Percentiles rank a stretch among this genome's conserved stretches.
Conservation (phyloP, 2,329 filamentous ascomycete genomes). For the Penicillium sp. region DNA sequence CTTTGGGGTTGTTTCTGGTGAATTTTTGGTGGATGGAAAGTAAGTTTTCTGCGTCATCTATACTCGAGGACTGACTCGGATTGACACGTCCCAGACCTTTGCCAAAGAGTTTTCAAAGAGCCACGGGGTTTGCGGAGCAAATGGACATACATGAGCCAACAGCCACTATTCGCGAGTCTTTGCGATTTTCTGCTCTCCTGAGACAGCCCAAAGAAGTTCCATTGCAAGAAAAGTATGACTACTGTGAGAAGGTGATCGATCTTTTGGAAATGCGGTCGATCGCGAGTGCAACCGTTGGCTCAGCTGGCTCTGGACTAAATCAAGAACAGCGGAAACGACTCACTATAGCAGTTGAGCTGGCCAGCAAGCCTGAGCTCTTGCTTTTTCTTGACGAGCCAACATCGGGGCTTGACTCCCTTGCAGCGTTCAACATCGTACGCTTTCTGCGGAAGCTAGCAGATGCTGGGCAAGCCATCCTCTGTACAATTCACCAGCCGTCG, state of each 20-base stretch:
- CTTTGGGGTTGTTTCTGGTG: constrained; percentile 45
- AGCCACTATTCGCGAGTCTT: constrained; percentile 63
- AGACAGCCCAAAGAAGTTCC: constrained; percentile 59
- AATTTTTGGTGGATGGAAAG: constrained; percentile 48
- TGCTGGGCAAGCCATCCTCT: constrained; percentile 84
- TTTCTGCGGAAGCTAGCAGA: constrained; percentile 62
- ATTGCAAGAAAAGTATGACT: constrained; percentile 62
- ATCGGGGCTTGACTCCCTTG: constrained; percentile 65
- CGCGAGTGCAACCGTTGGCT: constrained; percentile 63
- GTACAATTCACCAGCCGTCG: constrained; percentile 88
- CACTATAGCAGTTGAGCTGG: constrained; percentile 62
- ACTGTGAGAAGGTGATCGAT: constrained; percentile 66
- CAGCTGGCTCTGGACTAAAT: constrained; percentile 58
- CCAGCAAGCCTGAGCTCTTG: constrained; percentile 59
- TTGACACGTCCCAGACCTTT: constrained; percentile 37
- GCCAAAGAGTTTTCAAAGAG: constrained; percentile 52
- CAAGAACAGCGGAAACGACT: constrained; percentile 66
- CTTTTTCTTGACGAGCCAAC: constrained; percentile 64
- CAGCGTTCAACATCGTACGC: constrained; percentile 63
- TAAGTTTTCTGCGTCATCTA: constrained; percentile 18
- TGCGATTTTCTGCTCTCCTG: constrained; percentile 64
- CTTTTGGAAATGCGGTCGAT: constrained; percentile 67
- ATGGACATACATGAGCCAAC: constrained; percentile 66
- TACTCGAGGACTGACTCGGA: constrained; percentile 7
- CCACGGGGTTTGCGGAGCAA: constrained; percentile 59